These are phyloP conservation scores for Colletotrichum cuscutae DNA, from an alignment of 2,329 filamentous ascomycete species.

Conservation along the genomic window DNA sequence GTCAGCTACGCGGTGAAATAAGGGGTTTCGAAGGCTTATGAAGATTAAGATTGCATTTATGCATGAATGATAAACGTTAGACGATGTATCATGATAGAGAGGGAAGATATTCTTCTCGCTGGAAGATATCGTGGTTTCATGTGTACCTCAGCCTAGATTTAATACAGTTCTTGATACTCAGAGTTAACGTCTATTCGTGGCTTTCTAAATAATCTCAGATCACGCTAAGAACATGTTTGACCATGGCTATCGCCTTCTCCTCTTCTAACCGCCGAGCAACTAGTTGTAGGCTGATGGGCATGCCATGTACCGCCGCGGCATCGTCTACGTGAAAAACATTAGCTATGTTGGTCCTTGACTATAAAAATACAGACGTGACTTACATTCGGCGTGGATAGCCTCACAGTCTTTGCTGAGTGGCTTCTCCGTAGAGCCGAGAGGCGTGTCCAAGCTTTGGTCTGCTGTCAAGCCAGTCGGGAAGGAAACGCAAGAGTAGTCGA, in stretches of 20 bases:
- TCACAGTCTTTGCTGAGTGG: constrained; percentile 51
- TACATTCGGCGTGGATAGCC: constrained; percentile 54
- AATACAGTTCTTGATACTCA: too few species aligned
- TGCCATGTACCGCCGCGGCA: constrained; percentile 49
- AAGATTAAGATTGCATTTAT: too few species aligned
- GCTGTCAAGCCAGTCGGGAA: constrained; percentile 56
- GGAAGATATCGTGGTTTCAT: too few species aligned
- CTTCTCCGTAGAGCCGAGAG: constrained; percentile 40
- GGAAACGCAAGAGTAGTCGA: constrained; percentile 59
- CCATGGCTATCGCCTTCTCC: constrained; percentile 51
- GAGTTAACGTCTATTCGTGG: too few species aligned
- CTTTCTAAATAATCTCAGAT: too few species aligned
- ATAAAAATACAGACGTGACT: constrained; percentile 36
- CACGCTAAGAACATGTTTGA: constrained; percentile 35
- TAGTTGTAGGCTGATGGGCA: constrained; percentile 55
- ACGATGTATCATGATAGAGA: too few species aligned
- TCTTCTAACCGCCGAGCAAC: constrained; percentile 54
- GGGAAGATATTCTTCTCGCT: too few species aligned
- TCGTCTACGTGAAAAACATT: constrained; percentile 45
- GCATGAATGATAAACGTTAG: too few species aligned
- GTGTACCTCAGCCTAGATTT: too few species aligned
- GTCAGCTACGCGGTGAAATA: constrained; percentile 58
- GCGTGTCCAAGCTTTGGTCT: constrained; percentile 51
- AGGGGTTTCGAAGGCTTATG: too few species aligned
- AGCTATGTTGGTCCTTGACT: not conserved